Evolutionary conservation across 2,329 filamentous ascomycete genomes (phyloP).

Genomic region (Botryotinia narcissicola): DNA sequence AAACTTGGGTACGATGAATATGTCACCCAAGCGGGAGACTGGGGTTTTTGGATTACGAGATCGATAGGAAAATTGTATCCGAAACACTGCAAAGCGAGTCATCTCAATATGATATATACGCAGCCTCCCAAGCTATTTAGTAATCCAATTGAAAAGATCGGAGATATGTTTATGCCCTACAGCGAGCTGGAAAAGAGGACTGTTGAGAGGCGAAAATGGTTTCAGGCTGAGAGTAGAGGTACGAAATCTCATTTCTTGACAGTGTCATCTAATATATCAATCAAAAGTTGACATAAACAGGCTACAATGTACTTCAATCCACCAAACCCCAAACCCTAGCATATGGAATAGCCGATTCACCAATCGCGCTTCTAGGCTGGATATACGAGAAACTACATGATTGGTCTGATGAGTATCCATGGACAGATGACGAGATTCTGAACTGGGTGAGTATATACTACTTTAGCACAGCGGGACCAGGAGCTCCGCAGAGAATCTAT

Average conservation of each 20-base stretch:
- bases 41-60: conserved; percentile 62
- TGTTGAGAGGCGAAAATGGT: conserved; percentile 55
- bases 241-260: fast-evolving
- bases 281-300: conserved; percentile 35
- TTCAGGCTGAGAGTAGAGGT: conserved; percentile 46
- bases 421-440: conserved; percentile 73
- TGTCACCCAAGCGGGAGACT: conserved; percentile 65
- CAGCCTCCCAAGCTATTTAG: conserved; percentile 48
- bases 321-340: conserved; percentile 73
- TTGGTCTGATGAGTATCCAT: conserved; percentile 70
- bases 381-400: conserved; percentile 78
- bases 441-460: conserved; percentile 69
- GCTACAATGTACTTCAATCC: conserved; percentile 58
- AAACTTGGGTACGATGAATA: conserved; percentile 57
- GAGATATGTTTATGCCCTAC: conserved; percentile 55
- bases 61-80: conserved; percentile 60
- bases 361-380: conserved; percentile 71
- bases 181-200: conserved; percentile 46
- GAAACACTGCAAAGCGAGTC: conserved; percentile 54
- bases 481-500: neutral
- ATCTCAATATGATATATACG: conserved; percentile 56
- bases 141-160: conserved; percentile 56
- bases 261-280: fast-evolving
- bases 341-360: conserved; percentile 63
- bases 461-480: conserved; percentile 44